Percentiles rank a stretch among this genome's conserved stretches.
Evolutionary conservation across 2,329 filamentous ascomycete genomes (phyloP).

Genomic region (Penicillium sp.): DNA sequence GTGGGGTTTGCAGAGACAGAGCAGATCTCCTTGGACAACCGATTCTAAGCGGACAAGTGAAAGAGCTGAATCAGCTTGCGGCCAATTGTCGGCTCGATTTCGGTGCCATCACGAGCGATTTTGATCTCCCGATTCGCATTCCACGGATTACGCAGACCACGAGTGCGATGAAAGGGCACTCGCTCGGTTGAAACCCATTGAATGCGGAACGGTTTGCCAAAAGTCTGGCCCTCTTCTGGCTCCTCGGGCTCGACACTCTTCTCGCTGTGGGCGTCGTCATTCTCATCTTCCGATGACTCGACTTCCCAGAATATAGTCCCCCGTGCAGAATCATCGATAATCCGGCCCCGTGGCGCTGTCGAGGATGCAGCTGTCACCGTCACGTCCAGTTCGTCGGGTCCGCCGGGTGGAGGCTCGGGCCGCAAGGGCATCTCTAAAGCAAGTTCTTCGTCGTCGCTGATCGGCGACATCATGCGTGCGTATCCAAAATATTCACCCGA

Average conservation of each 20-base stretch:
- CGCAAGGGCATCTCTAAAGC: conserved; percentile 69
- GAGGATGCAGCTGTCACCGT: conserved; percentile 77
- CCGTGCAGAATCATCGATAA: conserved; percentile 89
- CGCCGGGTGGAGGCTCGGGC: conserved; percentile 55
- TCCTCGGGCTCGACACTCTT: conserved; percentile 51
- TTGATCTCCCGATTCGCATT: conserved; percentile 95
- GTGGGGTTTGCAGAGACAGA: background rate
- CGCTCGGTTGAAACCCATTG: conserved; percentile 84
- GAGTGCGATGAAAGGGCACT: conserved; percentile 83
- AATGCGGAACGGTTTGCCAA: conserved; percentile 88
- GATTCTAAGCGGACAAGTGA: conserved; percentile 46
- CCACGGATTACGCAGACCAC: conserved; percentile 87
- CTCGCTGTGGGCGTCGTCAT: conserved; percentile 37
- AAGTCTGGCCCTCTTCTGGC: conserved; percentile 59
- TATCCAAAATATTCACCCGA: conserved; percentile 97
- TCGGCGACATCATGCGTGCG: conserved; percentile 81
- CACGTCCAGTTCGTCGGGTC: conserved; percentile 70
- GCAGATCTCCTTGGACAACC: too few relatives aligned
- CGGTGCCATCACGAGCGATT: conserved; percentile 90
- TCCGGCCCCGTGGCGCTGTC: conserved; percentile 74
- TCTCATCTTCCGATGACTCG: conserved; percentile 55
- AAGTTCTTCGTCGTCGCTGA: conserved; percentile 71
- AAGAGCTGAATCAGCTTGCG: conserved; percentile 76
- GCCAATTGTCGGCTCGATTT: conserved; percentile 81
- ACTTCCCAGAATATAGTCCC: conserved; percentile 97